Evolutionary conservation across 345 rosid species (phyloP), one percentile per base, ranked within the genome.

Genomic region (Balakata baccata): DNA sequence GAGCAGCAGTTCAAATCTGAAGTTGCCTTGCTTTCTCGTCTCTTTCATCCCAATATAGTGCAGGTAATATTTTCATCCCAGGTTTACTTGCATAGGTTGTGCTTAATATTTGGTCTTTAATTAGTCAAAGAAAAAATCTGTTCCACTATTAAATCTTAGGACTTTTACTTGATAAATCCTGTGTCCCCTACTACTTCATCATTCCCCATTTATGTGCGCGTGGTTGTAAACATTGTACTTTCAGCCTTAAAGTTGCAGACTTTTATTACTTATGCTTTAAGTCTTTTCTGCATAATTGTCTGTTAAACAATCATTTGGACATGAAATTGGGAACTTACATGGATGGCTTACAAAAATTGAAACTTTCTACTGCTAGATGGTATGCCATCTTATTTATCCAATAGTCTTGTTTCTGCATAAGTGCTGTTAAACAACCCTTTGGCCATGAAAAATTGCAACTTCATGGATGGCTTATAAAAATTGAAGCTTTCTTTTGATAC

Each of bases 1-100:
- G 98, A 95, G 78, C 96, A 89, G 74, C 98, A 95, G 83, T 95
- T 95, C 57, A 95, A 87, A 82, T 91, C 93, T 16, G 99, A 95
- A 85, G 99, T 95, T 73, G 97, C 97, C 75, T 74, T 92, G 76
- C 97, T 95, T 52, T 95, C 99, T 23, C 91, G 99, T 69, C 98
- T 95, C 75, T 81, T 89, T 72, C 99, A 95, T 82, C 98, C 97
- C 72, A 88, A 88, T 80, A 87, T 89, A 63, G 94, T 92, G 14
- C 94, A 92, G 97, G 94, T 86, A 63, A 23, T 4, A 38, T 11
- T 18, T 29, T 29, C 34, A 29, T 29, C 34, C 34, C 34, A 29
- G 2, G 34, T 29, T 29, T 29, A 29, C 34, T 29, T 29, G 34
- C 34, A 29, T 29, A 29, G 34, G 34, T 29, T 43, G 6, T 20